These are phyloP conservation scores for Effrenium voratum DNA, from an alignment of 73 alveolate species.

Conservation along the genomic window DNA sequence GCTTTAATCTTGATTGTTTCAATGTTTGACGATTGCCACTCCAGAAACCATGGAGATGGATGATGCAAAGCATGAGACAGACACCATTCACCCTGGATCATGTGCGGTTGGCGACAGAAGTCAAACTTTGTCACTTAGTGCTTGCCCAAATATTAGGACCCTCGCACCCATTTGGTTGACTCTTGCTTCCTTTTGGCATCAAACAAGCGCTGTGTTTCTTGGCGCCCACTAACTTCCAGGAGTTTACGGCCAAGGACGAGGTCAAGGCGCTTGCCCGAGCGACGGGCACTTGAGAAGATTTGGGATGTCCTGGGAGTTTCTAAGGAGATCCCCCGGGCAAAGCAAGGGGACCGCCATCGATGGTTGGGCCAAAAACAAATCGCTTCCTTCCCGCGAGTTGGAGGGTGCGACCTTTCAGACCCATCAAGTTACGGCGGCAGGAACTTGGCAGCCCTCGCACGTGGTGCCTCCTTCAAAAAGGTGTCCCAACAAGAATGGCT, in stretches of 20 bases:
- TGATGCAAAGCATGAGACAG: not conserved
- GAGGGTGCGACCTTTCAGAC: not conserved
- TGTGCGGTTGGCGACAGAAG: not conserved
- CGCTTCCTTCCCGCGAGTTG: not conserved
- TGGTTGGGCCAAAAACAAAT: not conserved
- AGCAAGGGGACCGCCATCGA: not conserved
- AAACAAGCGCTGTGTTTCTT: no score
- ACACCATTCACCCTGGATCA: not conserved
- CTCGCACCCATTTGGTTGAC: not conserved
- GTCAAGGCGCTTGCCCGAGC: slow-evolving; percentile 29
- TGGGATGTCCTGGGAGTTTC: not conserved
- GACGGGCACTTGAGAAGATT: not conserved
- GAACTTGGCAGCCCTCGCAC: not conserved
- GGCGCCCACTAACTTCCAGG: no score
- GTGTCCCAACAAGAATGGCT: no score
- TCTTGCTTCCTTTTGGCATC: not conserved
- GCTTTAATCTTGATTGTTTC: no score
- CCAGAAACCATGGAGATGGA: no score
- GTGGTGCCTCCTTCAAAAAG: no score
- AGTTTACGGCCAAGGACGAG: slow-evolving; percentile 70
- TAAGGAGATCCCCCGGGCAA: not conserved
- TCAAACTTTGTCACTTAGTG: not conserved
- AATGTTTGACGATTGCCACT: no score
- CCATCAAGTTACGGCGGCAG: not conserved
- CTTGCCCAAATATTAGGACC: not conserved